Evolutionary conservation across 768 basidiomycete genomes (phyloP).

Genomic region (Lentinula guzmanii): DNA sequence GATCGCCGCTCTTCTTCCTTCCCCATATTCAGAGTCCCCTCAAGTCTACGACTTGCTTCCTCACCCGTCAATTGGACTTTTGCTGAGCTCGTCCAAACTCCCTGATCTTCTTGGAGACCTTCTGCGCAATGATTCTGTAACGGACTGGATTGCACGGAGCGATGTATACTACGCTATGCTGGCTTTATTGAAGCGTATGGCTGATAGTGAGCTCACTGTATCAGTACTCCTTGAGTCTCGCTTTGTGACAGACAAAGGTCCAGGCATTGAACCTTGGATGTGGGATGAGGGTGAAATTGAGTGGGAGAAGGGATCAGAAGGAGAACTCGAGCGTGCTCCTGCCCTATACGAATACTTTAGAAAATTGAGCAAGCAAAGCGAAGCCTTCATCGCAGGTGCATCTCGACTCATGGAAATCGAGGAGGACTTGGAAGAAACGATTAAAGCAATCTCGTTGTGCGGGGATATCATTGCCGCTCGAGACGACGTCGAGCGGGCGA

Average conservation of each 20-base stretch:
- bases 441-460: slow-evolving; percentile 40
- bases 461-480: slow-evolving; percentile 46
- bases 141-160: slow-evolving; percentile 43
- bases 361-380: slow-evolving; percentile 46
- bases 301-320: slow-evolving; percentile 28
- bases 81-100: slow-evolving; percentile 39
- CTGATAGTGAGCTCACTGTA: slow-evolving; percentile 46
- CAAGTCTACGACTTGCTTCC: slow-evolving; percentile 45
- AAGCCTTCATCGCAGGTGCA: slow-evolving; percentile 43
- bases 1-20: slow-evolving; percentile 36
- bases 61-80: slow-evolving; percentile 33
- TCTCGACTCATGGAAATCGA: slow-evolving; percentile 28
- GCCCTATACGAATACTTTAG: slow-evolving; percentile 46
- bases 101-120: slow-evolving; percentile 38
- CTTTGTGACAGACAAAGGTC: slow-evolving; percentile 30
- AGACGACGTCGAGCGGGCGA: slow-evolving; percentile 43
- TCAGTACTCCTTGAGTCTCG: slow-evolving; percentile 33
- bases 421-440: slow-evolving; percentile 27
- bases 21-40: slow-evolving; percentile 36
- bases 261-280: slow-evolving; percentile 44
- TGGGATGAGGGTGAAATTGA: slow-evolving; percentile 34
- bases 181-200: slow-evolving; percentile 38
- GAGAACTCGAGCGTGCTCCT: slow-evolving; percentile 25
- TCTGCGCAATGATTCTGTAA: slow-evolving; percentile 51
- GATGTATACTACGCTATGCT: slow-evolving; percentile 45